A percentile compares a stretch with the other conserved stretches of the same genome.
Evolutionary conservation across 1,139 yeast species (phyloP).

Genomic region (Barnettozyma hawaiiensis): DNA sequence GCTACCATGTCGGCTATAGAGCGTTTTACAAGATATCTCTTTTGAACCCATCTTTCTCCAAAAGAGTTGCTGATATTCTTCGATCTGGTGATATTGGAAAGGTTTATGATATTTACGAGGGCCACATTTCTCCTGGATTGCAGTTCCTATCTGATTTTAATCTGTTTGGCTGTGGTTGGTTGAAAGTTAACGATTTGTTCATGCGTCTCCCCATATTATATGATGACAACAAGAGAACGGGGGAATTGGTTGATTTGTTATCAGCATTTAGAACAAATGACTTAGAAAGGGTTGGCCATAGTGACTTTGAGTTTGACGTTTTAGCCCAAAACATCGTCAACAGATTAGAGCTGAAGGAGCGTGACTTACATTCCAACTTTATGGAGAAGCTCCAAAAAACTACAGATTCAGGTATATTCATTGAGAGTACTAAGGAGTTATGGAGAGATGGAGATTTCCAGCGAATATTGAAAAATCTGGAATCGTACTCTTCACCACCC

Average conservation of each 20-base stretch:
- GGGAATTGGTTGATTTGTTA: slow-evolving; percentile 27
- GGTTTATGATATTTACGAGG: slow-evolving; percentile 53
- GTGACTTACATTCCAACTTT: slow-evolving; percentile 48
- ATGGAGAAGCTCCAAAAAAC: slow-evolving; percentile 30
- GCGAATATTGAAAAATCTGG: slow-evolving; percentile 38
- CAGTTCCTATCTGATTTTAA: slow-evolving; percentile 84
- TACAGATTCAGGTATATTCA: slow-evolving; percentile 30
- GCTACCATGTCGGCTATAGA: slow-evolving; percentile 62
- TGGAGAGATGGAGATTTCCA: slow-evolving; percentile 58
- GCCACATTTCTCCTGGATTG: slow-evolving; percentile 70
- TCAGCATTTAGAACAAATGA: slow-evolving; percentile 19
- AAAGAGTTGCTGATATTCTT: slow-evolving; percentile 56
- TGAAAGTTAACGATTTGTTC: slow-evolving; percentile 35
- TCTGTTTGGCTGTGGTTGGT: slow-evolving; percentile 79
- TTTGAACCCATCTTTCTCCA: slow-evolving; percentile 55
- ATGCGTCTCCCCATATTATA: slow-evolving; percentile 33
- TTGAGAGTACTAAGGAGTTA: slow-evolving; percentile 56
- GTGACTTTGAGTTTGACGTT: slow-evolving; percentile 66
- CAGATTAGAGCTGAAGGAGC: slow-evolving; percentile 38
- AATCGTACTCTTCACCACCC: slow-evolving; percentile 26
- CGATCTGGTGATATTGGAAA: slow-evolving; percentile 40
- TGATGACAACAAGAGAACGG: slow-evolving; percentile 25
- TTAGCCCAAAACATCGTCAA: slow-evolving; percentile 54
- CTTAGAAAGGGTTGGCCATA: slow-evolving; percentile 46
- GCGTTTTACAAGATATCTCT: slow-evolving; percentile 64